Evolutionary conservation across 345 rosid genomes (phyloP), one percentile per base, ranked within the genome.

Genomic region (Theobroma cacao): DNA sequence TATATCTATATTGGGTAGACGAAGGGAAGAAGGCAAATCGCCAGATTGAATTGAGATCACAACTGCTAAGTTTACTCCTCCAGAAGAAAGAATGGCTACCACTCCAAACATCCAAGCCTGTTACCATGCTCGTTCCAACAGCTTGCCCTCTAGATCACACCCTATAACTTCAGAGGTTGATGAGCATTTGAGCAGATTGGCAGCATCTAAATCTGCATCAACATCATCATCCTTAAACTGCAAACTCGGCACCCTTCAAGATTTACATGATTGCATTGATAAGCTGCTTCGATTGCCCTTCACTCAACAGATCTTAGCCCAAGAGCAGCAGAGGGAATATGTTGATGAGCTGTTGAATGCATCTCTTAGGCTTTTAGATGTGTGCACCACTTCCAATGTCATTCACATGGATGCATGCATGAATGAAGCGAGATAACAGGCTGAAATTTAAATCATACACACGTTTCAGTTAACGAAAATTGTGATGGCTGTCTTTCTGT

Each of bases 101-200:
- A 36, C 43, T 12, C 13, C 69, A 34, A 63, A 34, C 45, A 33
- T 33, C 45, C 26, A 20, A 40, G n/a, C 48, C 3, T 1, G 70
- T 33, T 77, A 43, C 80, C 88, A 80, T 30, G 20, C 53, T 60
- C 77, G 82, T 24, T 85, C 88, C 2, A 77, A 83, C 58, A 80
- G 81, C 50, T 72, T 85, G 28, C 86, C 81, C 13, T 72, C 79
- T 2, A 72, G 79, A 60, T 55, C 81, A 28, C 84, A 83, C 59
- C 83, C 84, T 3, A 20, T 80, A 28, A 41, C 60, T 28, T 74
- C 78, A 38, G 31, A 82, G 52, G 2, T 84, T 34, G 77, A 79
- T 3, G 77, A 81, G 65, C 74, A 66, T 17, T 34, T 79, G 70
- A 41, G 61, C 2, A 30, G 72, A 66, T 33, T 64, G 47, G 55